phyloP scores from a whole-genome alignment of 805 yeast species.

The Phaffomyces opuntiae region DNA sequence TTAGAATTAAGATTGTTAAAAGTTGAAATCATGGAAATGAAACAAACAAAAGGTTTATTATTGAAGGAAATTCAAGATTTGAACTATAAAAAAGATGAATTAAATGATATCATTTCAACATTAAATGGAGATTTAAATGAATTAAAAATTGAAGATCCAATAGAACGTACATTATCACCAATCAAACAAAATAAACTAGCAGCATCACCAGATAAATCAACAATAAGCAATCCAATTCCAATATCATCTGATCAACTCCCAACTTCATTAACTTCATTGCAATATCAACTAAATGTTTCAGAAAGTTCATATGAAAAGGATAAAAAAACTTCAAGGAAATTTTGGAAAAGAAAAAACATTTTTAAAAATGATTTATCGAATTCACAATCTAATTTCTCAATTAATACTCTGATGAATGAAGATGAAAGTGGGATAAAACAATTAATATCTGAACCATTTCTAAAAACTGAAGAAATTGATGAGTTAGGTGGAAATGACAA shows the following conservation, averaged over 20 bases:
- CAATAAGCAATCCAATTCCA: not conserved
- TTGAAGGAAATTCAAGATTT: slow-evolving; percentile 47
- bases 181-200: not conserved
- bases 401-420: slow-evolving; percentile 11
- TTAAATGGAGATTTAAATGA: slow-evolving; percentile 23
- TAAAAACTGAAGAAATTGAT: slow-evolving; percentile 27
- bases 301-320: slow-evolving; percentile 12
- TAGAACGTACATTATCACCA: not conserved
- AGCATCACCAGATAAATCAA: not conserved
- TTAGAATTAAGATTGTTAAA: slow-evolving; percentile 35
- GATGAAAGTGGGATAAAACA: slow-evolving; percentile 18
- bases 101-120: slow-evolving; percentile 38
- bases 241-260: slow-evolving; percentile 4
- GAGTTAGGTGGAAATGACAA: slow-evolving; percentile 30
- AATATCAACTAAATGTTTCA: not conserved
- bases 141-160: slow-evolving; percentile 3
- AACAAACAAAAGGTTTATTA: slow-evolving; percentile 36
- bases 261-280: slow-evolving; percentile 2
- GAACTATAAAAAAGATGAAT: slow-evolving; percentile 35
- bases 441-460: slow-evolving; percentile 30
- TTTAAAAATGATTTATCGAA: slow-evolving; percentile 17
- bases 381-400: slow-evolving; percentile 17
- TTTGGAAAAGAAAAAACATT: slow-evolving; percentile 25
- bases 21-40: slow-evolving; percentile 33
- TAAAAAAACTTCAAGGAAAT: slow-evolving; percentile 16